Percentiles rank a stretch among this genome's conserved stretches.
Conservation (phyloP, 345 rosid genomes). For the Eucalyptus curtisii region DNA sequence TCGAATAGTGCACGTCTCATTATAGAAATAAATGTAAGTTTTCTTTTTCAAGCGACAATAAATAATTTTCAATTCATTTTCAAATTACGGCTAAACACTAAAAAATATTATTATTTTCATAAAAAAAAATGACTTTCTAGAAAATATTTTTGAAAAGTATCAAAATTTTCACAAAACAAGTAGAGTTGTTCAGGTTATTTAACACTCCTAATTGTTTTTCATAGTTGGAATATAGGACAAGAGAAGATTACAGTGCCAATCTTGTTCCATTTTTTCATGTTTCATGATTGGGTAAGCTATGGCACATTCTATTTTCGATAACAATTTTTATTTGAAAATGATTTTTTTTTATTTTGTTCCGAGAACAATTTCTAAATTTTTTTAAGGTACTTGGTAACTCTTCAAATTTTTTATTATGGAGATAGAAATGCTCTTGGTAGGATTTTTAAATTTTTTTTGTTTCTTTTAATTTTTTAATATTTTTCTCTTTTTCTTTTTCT, state of each 20-base stretch:
- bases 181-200: background rate
- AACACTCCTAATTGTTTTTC: background rate
- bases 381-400: accelerated
- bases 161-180: background rate
- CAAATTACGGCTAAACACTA: background rate
- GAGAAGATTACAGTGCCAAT: slow-evolving; percentile 33
- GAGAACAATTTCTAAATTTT: no score
- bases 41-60: background rate
- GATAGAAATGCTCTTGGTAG: no score
- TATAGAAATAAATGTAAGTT: background rate
- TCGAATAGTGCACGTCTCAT: background rate
- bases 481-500: accelerated
- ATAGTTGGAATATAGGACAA: slow-evolving; percentile 49
- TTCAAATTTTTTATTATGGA: no score
- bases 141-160: accelerated
- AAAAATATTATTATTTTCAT: background rate
- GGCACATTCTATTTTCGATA: accelerated
- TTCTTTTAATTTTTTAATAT: no score
- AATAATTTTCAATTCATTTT: background rate
- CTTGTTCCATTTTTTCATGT: slow-evolving; percentile 55
- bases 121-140: background rate
- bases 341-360: no score
- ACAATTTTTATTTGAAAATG: no score
- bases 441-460: no score
- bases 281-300: slow-evolving; percentile 56